Evolutionary conservation across 2,329 filamentous ascomycete genomes (phyloP).

Genomic region (Beauveria medogensis): DNA sequence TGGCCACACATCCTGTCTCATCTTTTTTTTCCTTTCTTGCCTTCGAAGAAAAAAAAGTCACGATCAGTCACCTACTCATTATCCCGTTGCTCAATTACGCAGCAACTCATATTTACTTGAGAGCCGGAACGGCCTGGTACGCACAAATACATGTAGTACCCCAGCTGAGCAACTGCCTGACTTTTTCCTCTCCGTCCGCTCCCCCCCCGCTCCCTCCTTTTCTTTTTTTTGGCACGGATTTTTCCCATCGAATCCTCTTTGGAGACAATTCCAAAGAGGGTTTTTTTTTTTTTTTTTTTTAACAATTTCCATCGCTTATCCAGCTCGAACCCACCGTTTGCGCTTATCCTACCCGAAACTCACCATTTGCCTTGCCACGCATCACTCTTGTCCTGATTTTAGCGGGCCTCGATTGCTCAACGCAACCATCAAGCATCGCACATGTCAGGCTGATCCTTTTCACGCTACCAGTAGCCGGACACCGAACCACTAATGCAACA

Average conservation of each 20-base stretch:
- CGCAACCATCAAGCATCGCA: neutral
- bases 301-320: no score
- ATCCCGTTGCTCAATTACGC: neutral
- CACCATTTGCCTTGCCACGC: no score
- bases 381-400: neutral
- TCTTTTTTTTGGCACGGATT: neutral
- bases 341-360: neutral
- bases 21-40: no score
- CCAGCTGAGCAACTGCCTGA: neutral
- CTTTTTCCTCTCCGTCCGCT: neutral
- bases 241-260: neutral
- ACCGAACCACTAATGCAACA: slow-evolving; percentile 7
- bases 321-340: no score
- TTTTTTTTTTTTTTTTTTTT: no score
- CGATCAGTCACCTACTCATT: no score
- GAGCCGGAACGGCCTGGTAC: neutral
- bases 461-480: neutral
- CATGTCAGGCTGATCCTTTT: slow-evolving; percentile 8
- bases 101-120: neutral
- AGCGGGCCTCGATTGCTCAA: slow-evolving; percentile 3
- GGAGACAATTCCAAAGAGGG: no score
- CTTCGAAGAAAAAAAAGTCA: no score
- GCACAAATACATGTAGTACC: neutral
- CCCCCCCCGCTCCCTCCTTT: neutral
- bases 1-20: no score